Evolutionary conservation across 306 rosid genomes (phyloP).

Genomic region (Calophaca sinica): DNA sequence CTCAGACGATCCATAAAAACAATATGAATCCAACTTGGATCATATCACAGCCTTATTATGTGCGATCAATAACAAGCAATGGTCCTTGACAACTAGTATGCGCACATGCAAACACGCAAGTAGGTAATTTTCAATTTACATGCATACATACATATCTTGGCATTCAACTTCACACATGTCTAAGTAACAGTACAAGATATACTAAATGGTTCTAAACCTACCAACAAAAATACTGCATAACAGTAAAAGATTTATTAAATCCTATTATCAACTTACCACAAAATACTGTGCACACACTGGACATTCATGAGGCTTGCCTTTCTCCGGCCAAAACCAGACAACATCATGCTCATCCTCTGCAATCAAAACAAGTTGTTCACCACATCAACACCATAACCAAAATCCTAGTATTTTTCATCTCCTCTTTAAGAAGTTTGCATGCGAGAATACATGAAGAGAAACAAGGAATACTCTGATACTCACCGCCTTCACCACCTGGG

Average conservation of each 20-base stretch:
- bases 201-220: conserved; percentile 45
- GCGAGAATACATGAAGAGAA: conserved; percentile 20
- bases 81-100: conserved; percentile 28
- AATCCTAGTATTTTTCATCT: conserved; percentile 33
- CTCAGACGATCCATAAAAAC: too few relatives aligned
- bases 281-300: conserved; percentile 92
- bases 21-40: too few relatives aligned
- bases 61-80: conserved; percentile 1
- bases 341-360: conserved; percentile 98
- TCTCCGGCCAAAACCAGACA: conserved; percentile 99
- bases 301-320: conserved; percentile 85
- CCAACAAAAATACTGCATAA: conserved; percentile 59
- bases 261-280: conserved; percentile 65
- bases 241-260: conserved; percentile 10
- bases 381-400: conserved; percentile 10
- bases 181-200: background rate
- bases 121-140: conserved; percentile 20
- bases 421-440: conserved; percentile 18
- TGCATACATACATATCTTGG: conserved; percentile 18
- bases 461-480: conserved; percentile 45
- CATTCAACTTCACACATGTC: background rate
- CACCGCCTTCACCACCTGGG: conserved; percentile 98
- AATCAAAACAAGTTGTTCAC: conserved; percentile 44
- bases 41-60: conserved; percentile 26
- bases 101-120: conserved; percentile 16